Percentiles rank a stretch among this genome's conserved stretches.
Evolutionary conservation across 1,284 basidiomycete species (phyloP).

Genomic region (Ceratobasidium theobromae): DNA sequence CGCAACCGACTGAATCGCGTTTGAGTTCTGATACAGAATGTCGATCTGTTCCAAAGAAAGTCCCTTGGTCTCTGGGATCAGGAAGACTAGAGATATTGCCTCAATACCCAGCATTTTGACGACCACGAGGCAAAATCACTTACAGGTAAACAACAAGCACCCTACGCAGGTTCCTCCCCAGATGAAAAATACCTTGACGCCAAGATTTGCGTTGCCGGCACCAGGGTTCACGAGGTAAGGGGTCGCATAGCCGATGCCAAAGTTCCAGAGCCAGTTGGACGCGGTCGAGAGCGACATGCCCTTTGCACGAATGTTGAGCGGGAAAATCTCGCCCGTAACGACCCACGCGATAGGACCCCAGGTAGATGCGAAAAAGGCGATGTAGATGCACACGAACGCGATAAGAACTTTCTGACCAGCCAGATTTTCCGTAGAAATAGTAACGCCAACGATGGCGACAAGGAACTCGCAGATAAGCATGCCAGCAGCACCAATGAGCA

Average conservation of each 20-base stretch:
- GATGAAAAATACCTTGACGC: constrained; percentile 86
- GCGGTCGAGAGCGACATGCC: constrained; percentile 72
- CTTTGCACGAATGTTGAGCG: constrained; percentile 71
- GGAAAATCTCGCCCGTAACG: constrained; percentile 72
- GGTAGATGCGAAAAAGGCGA: constrained; percentile 69
- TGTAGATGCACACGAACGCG: constrained; percentile 68
- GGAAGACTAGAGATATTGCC: too few species aligned
- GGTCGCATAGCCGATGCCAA: constrained; percentile 61
- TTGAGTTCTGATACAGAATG: constrained; percentile 56
- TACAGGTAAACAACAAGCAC: constrained; percentile 73
- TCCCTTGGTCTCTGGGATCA: constrained; percentile 58
- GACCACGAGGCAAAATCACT: too few species aligned
- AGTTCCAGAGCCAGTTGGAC: constrained; percentile 74
- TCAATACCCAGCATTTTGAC: too few species aligned
- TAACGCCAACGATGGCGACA: constrained; percentile 69
- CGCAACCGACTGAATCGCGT: constrained; percentile 52
- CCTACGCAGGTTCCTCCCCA: constrained; percentile 76
- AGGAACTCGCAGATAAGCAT: constrained; percentile 76
- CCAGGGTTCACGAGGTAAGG: constrained; percentile 66
- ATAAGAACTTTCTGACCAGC: constrained; percentile 57
- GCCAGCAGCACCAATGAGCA: constrained; percentile 68
- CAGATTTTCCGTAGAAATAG: constrained; percentile 52
- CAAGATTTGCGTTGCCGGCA: constrained; percentile 50
- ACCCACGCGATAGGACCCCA: constrained; percentile 82
- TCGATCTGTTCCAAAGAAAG: constrained; percentile 76